Evolutionary conservation across 1,284 basidiomycete species (phyloP).

Genomic region (Ustilago nuda): DNA sequence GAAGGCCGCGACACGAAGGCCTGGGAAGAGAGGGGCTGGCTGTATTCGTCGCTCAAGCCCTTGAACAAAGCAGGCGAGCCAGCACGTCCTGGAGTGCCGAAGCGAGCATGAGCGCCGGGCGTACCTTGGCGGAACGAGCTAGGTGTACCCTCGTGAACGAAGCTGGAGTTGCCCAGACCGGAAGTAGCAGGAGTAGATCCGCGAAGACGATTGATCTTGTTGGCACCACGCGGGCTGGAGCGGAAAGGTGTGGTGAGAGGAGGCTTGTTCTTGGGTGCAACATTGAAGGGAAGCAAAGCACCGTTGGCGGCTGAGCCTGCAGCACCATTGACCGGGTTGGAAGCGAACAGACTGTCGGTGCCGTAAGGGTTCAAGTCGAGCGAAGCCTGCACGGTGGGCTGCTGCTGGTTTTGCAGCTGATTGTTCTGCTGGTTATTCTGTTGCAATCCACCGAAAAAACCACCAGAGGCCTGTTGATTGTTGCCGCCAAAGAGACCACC

Average conservation of each 20-base stretch:
- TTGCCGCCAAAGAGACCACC: conserved; percentile 58
- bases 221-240: conserved; percentile 62
- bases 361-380: conserved; percentile 90
- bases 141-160: conserved; percentile 53
- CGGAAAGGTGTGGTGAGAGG: conserved; percentile 72
- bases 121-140: conserved; percentile 64
- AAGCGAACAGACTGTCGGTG: conserved; percentile 75
- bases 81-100: conserved; percentile 47
- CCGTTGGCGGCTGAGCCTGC: conserved; percentile 54
- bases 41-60: conserved; percentile 74
- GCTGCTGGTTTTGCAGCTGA: conserved; percentile 55
- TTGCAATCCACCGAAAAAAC: conserved; percentile 40
- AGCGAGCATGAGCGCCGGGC: conserved; percentile 51
- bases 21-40: conserved; percentile 68
- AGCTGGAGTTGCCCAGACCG: conserved; percentile 47
- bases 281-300: conserved; percentile 65
- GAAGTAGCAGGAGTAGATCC: conserved; percentile 61
- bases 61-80: conserved; percentile 69
- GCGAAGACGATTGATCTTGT: conserved; percentile 64
- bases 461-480: conserved; percentile 33
- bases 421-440: conserved; percentile 57
- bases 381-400: conserved; percentile 69
- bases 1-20: conserved; percentile 81
- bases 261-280: conserved; percentile 70
- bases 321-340: conserved; percentile 45